Conservation (phyloP, 225 moss, liverwort and hornwort genomes). For the Physcomitrium patens region DNA sequence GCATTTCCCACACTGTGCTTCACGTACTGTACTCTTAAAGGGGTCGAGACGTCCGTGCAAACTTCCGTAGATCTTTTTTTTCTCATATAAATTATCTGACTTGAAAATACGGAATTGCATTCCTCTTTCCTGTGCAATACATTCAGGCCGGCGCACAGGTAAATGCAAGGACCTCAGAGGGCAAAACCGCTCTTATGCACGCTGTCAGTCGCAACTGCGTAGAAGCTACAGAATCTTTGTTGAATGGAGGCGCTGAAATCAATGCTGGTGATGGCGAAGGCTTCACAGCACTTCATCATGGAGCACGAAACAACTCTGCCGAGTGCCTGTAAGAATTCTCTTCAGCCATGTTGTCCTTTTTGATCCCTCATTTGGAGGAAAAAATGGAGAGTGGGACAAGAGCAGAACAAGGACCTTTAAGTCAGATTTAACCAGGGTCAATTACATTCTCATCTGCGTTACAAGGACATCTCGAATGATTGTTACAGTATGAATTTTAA, state of each 20-base stretch:
- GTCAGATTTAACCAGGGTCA: no score
- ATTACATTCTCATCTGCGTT: no score
- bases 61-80: slow-evolving; percentile 1
- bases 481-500: background rate
- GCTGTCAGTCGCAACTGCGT: slow-evolving; percentile 39
- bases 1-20: slow-evolving; percentile 13
- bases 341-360: background rate
- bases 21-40: background rate
- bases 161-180: slow-evolving; percentile 40
- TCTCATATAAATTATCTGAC: background rate
- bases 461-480: background rate
- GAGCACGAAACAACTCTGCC: slow-evolving; percentile 34
- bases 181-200: slow-evolving; percentile 41
- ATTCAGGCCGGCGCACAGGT: slow-evolving; percentile 39
- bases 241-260: slow-evolving; percentile 30
- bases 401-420: no score
- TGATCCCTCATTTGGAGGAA: background rate
- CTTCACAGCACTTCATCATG: slow-evolving; percentile 41
- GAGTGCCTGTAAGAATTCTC: slow-evolving; percentile 37
- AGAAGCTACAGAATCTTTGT: slow-evolving; percentile 36
- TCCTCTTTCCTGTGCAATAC: background rate
- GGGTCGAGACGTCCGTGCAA: background rate
- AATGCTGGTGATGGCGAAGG: slow-evolving; percentile 38
- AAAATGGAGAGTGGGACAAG: background rate
- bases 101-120: background rate